These are phyloP conservation scores for Entoloma clypeatum DNA, from an alignment of 1,284 basidiomycete genomes.

Conservation along the genomic window DNA sequence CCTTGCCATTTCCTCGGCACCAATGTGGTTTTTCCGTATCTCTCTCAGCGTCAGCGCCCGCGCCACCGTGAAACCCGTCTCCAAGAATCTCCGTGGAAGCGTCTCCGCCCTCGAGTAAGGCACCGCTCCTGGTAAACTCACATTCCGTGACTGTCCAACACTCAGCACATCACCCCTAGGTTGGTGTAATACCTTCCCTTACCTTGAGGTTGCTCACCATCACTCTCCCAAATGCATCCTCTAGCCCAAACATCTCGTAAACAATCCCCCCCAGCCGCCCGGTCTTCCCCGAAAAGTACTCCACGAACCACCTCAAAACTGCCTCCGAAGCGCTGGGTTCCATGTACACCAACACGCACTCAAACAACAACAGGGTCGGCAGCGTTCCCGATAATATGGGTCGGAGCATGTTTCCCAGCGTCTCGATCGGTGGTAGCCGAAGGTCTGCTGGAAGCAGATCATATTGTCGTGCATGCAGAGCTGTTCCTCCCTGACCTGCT, in stretches of 20 bases:
- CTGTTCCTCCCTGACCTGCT: slow-evolving; percentile 66
- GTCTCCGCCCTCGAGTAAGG: slow-evolving; percentile 58
- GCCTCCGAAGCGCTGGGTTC: slow-evolving; percentile 50
- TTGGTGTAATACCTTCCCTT: slow-evolving; percentile 4
- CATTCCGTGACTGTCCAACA: slow-evolving; percentile 57
- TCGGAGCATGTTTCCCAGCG: slow-evolving; percentile 36
- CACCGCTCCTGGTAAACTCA: slow-evolving; percentile 69
- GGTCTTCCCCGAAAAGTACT: slow-evolving; percentile 40
- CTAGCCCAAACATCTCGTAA: slow-evolving; percentile 89
- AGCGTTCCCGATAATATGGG: slow-evolving; percentile 56
- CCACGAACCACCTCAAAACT: slow-evolving; percentile 74
- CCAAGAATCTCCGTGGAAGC: slow-evolving; percentile 60
- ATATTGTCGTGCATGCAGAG: slow-evolving; percentile 64
- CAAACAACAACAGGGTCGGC: slow-evolving; percentile 83
- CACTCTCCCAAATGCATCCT: slow-evolving; percentile 82
- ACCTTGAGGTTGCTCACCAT: slow-evolving; percentile 87
- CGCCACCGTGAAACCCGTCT: slow-evolving; percentile 50
- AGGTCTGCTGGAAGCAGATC: slow-evolving; percentile 76
- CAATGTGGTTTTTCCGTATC: slow-evolving; percentile 57
- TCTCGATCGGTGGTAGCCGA: slow-evolving; percentile 45
- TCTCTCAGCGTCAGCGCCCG: slow-evolving; percentile 64
- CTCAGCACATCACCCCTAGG: slow-evolving; percentile 1
- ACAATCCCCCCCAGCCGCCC: slow-evolving; percentile 55
- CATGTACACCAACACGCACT: slow-evolving; percentile 94
- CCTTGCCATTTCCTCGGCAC: slow-evolving; percentile 59